Percentiles rank a stretch among this genome's conserved stretches.
phyloP scores from a whole-genome alignment of 176 grass and related monocot species.

The Carex parvula region DNA sequence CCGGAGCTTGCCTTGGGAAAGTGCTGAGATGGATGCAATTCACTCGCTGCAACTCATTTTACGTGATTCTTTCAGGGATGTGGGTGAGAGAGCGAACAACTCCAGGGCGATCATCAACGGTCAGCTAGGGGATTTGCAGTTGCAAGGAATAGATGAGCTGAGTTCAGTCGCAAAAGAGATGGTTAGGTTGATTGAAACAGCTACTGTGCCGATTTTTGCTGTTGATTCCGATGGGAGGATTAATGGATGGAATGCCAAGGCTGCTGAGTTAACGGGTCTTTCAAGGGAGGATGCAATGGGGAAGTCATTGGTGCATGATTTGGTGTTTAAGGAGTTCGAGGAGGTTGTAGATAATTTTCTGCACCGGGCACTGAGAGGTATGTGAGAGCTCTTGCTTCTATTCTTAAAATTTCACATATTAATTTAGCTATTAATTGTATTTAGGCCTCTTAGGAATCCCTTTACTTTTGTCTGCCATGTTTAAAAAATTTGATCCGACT shows the following conservation, averaged over 20 bases:
- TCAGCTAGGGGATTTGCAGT: slow-evolving; percentile 60
- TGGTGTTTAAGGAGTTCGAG: slow-evolving; percentile 73
- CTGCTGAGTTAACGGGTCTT: slow-evolving; percentile 84
- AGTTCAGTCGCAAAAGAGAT: slow-evolving; percentile 87
- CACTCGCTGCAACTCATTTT: slow-evolving; percentile 96
- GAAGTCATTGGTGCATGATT: slow-evolving; percentile 85
- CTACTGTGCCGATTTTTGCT: slow-evolving; percentile 89
- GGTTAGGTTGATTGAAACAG: slow-evolving; percentile 93
- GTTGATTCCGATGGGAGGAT: slow-evolving; percentile 79
- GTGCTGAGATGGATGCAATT: slow-evolving; percentile 94
- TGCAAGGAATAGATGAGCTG: slow-evolving; percentile 89
- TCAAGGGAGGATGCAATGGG: slow-evolving; percentile 91
- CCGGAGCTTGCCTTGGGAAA: slow-evolving; percentile 89
- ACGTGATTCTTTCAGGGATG: slow-evolving; percentile 70
- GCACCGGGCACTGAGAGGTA: slow-evolving; percentile 71
- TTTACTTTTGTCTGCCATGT: background rate
- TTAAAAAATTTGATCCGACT: background rate
- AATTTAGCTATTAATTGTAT: background rate
- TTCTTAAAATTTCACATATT: background rate
- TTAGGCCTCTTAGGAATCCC: background rate
- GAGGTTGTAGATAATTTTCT: slow-evolving; percentile 72
- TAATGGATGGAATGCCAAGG: slow-evolving; percentile 99
- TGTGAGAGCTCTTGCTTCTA: background rate
- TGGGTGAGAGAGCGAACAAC: slow-evolving; percentile 48
- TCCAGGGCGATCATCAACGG: slow-evolving; percentile 64